Percentiles rank a stretch among this genome's conserved stretches.
phyloP scores from a whole-genome alignment of 2,329 filamentous ascomycete species.

The Chrysoporthe austroafricana region DNA sequence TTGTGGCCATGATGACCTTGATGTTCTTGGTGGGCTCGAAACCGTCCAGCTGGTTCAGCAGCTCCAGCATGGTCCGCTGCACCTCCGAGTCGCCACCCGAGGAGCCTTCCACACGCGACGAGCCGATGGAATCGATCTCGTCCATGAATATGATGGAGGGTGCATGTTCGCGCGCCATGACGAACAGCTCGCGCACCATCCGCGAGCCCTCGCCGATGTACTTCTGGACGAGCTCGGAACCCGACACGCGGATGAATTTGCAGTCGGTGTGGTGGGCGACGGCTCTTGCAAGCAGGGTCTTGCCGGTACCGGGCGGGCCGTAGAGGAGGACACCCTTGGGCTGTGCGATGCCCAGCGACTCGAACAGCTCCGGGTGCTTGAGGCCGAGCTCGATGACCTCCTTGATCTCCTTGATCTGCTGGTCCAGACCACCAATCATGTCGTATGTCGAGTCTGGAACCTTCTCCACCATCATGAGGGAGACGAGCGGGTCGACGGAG shows the following conservation, averaged over 20 bases:
- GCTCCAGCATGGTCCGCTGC: constrained; percentile 96
- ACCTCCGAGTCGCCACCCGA: constrained; percentile 97
- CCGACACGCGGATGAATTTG: constrained; percentile 97
- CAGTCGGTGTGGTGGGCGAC: constrained; percentile 98
- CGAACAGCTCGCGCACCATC: constrained; percentile 98
- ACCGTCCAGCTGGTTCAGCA: constrained; percentile 96
- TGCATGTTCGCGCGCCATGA: constrained; percentile 98
- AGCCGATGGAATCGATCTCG: constrained; percentile 98
- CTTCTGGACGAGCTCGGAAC: constrained; percentile 96
- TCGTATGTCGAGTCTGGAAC: constrained; percentile 99
- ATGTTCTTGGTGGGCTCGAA: constrained; percentile 99
- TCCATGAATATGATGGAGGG: constrained; percentile 99
- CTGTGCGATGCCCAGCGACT: constrained; percentile 97
- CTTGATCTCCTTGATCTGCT: constrained; percentile 99
- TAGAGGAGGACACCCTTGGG: constrained; percentile 97
- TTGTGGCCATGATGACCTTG: constrained; percentile 99
- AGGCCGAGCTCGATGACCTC: constrained; percentile 98
- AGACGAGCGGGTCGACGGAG: constrained; percentile 96
- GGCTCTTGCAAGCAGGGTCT: constrained; percentile 91
- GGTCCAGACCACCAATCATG: constrained; percentile 98
- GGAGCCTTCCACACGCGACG: constrained; percentile 92
- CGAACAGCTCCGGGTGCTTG: constrained; percentile 97
- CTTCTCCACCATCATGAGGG: constrained; percentile 99
- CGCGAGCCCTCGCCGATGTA: constrained; percentile 98
- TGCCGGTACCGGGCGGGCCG: constrained; percentile 94